A percentile compares a stretch with the other conserved stretches of the same genome.
Evolutionary conservation across 257 asterid genomes (phyloP).

Genomic region (Haberlea rhodopensis): DNA sequence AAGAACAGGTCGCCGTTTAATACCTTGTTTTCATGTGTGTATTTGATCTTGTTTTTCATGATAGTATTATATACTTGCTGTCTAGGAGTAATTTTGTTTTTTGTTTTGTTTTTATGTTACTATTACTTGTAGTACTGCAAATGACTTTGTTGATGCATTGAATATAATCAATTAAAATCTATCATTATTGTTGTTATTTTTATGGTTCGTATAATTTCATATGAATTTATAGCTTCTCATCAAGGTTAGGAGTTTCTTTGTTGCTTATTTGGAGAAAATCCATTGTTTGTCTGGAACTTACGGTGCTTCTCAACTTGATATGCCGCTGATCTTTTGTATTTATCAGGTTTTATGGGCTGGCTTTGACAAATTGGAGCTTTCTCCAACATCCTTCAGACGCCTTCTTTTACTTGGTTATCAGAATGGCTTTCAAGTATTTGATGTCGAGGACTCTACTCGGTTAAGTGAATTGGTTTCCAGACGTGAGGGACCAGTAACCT

Average conservation of each 20-base stretch:
- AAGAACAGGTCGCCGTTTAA: slow-evolving; percentile 39
- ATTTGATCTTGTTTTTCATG: neutral
- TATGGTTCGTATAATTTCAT: too few relatives aligned
- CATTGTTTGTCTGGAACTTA: neutral
- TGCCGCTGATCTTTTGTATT: slow-evolving; percentile 20
- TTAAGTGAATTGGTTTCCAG: slow-evolving; percentile 39
- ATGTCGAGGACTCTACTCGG: slow-evolving; percentile 42
- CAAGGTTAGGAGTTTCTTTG: too few relatives aligned
- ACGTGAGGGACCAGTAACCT: slow-evolving; percentile 41
- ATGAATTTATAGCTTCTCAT: too few relatives aligned
- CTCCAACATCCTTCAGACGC: slow-evolving; percentile 27
- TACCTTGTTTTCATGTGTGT: neutral
- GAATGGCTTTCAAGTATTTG: slow-evolving; percentile 43
- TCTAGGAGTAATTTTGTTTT: too few relatives aligned
- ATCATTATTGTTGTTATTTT: too few relatives aligned
- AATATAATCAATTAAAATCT: too few relatives aligned
- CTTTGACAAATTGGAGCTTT: slow-evolving; percentile 36
- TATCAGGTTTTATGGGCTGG: slow-evolving; percentile 43
- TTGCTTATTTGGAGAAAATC: neutral
- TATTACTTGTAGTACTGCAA: too few relatives aligned
- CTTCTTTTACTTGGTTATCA: slow-evolving; percentile 39
- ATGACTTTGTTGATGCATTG: too few relatives aligned
- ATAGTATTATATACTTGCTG: neutral
- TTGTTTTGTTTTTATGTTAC: too few relatives aligned
- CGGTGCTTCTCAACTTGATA: slow-evolving; percentile 3